A percentile compares a stretch with the other conserved stretches of the same genome.
phyloP scores from a whole-genome alignment of 345 rosid genomes.

The Bruguiera gymnorhiza region DNA sequence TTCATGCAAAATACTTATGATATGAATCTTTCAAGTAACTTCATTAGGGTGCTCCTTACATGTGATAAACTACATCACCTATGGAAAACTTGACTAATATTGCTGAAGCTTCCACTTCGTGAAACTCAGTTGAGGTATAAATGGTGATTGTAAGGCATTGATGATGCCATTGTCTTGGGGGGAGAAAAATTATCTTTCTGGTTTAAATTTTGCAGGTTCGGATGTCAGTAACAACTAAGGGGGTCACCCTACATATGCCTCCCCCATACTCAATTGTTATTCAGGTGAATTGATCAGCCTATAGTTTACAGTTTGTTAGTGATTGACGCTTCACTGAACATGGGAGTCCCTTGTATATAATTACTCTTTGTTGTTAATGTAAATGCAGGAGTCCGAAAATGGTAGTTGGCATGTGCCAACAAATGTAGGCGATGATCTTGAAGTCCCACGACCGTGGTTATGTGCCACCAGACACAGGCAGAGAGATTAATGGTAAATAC shows the following conservation, averaged over 20 bases:
- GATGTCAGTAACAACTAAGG: slow-evolving; percentile 43
- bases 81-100: too few relatives aligned
- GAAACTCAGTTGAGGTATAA: too few relatives aligned
- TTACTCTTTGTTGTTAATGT: background rate
- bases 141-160: background rate
- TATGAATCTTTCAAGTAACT: too few relatives aligned
- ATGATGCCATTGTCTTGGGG: background rate
- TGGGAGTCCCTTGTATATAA: background rate
- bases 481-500: background rate
- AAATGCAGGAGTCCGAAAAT: slow-evolving; percentile 74
- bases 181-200: background rate
- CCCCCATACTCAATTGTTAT: slow-evolving; percentile 92
- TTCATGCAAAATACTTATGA: too few relatives aligned
- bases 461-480: slow-evolving; percentile 51
- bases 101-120: too few relatives aligned
- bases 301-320: background rate
- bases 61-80: too few relatives aligned
- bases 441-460: slow-evolving; percentile 71
- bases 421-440: slow-evolving; percentile 54
- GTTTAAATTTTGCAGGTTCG: slow-evolving; percentile 54
- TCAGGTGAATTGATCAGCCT: slow-evolving; percentile 49
- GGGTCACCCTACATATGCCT: slow-evolving; percentile 67
- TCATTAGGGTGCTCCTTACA: too few relatives aligned
- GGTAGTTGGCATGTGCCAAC: slow-evolving; percentile 92
- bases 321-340: background rate